Base-by-base conservation (phyloP, 441 rosid genomes). In the Gossypium schwendimanii region DNA sequence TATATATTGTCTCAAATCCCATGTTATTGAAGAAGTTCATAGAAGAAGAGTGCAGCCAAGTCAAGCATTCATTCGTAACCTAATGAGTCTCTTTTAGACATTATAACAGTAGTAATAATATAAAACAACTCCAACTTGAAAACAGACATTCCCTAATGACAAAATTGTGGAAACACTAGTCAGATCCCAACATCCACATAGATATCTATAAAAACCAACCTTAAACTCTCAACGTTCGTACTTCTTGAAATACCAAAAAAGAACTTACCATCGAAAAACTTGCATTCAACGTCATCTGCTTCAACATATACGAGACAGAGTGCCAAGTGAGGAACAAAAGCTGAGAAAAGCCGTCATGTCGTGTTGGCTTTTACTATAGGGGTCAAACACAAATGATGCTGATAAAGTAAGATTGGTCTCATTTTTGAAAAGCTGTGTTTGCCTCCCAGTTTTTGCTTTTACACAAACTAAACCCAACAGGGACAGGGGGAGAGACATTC, bases 321-420 rank as follows among this genome's bases (percentile, higher is more conserved):
- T 28, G 23, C 44, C 24, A 53, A n/a, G 23, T 2, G 71, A 28
- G 74, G 59, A 72, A 81, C 80, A 83, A 79, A 83, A 81, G 81
- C 86, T 83, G 85, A 63, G 76, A 80, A 83, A 84, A 76, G 85
- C 78, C 80, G 79, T 83, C 82, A 57, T 67, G 83, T 83, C 73
- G 73, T 76, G 20, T 70, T 23, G 63, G 82, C 36, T 79, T 81
- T 72, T 71, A 57, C 78, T 76, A 78, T 78, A 78, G 81, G 60
- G 33, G 39, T 62, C 72, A 26, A 44, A 11, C 53, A 9, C 8
- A 20, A 12, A 10, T 12, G 8, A 21, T 31, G 36, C 36, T 31
- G 18, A n/a, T 26, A 74, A 50, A 62, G 76, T 20, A 49, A 26
- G 60, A 58, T 60, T 75, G 60, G 50, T 70, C 70, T 61, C 24